These are phyloP conservation scores for Delitschia confertaspora DNA, from an alignment of 495 filamentous ascomycete genomes.

Conservation along the genomic window DNA sequence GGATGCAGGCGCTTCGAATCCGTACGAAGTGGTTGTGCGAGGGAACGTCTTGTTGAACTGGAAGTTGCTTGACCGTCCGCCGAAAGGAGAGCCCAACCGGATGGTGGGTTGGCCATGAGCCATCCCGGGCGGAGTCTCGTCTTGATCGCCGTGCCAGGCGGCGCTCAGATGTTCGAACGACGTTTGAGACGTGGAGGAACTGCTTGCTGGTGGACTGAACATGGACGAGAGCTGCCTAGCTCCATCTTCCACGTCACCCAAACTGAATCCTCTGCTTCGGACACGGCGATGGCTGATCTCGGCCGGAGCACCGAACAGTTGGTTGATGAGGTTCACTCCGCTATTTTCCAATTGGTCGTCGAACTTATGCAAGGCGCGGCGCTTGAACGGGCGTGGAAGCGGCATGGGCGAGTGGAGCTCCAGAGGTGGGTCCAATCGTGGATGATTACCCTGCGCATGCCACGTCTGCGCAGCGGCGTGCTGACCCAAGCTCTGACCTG, in stretches of 20 bases:
- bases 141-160: background rate
- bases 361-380: constrained; percentile 41
- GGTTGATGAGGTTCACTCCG: constrained; percentile 42
- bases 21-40: constrained; percentile 28
- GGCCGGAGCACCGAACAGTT: constrained; percentile 38
- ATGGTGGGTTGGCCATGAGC: constrained; percentile 24
- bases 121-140: background rate
- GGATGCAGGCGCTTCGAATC: constrained; percentile 23
- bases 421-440: constrained; percentile 25
- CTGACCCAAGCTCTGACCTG: constrained; percentile 38
- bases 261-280: constrained; percentile 52
- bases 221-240: constrained; percentile 30
- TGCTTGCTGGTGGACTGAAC: no score
- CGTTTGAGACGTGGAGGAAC: no score
- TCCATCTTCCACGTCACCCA: constrained; percentile 40
- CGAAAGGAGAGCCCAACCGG: constrained; percentile 37
- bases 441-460: constrained; percentile 5
- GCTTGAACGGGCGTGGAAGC: constrained; percentile 46
- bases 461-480: constrained; percentile 16
- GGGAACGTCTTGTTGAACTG: constrained; percentile 35
- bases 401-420: constrained; percentile 33
- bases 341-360: constrained; percentile 37
- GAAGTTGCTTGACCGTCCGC: constrained; percentile 20
- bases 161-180: constrained; percentile 5
- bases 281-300: constrained; percentile 38